Base-by-base conservation (phyloP, 176 grass and related monocot genomes). In the Pontederia crassipes region DNA sequence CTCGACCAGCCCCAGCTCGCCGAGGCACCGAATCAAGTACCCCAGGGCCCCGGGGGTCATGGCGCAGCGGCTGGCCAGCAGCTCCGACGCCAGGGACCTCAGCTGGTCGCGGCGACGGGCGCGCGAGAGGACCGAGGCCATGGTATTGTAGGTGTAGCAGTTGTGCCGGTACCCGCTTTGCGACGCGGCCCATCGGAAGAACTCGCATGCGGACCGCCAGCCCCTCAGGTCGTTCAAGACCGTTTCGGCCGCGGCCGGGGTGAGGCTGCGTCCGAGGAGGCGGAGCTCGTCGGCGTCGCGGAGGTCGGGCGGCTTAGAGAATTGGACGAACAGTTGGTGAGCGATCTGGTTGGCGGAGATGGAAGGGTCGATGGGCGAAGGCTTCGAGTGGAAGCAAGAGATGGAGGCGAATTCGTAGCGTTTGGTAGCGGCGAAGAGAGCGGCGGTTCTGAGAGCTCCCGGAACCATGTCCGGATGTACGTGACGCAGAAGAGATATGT, bases 141-240 rank as follows among this genome's bases (percentile, higher is more conserved):
- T 90, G 67, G 93, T 75, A 53, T 91, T 91, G 74, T 85, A 77
- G n/a, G 81, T 85, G 67, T 97, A 97, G 66, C 84, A 91, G 55
- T 68, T 85, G 71, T 91, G 93, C 73, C 72, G 79, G 81, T 85
- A 97, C 10, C 73, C 76, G 29, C 64, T 78, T 77, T 79, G 87
- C 59, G 40, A 57, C 9, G 72, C 58, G 29, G 81, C 81, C 93
- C 81, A 97, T 58, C 12, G 40, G 60, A 91, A 97, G 78, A 97
- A 97, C 66, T 97, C 84, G 9, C 80, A 76, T 4, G 93, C 79
- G 11, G 86, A 61, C 58, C 69, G 77, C 87, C 84, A 97, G 58
- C 68, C 65, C 0, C 72, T 72, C 56, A 91, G 77, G 29, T 64
- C 64, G n/a, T 78, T 65, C 28, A 91, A 58, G 45, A 97, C 74